Conservation (phyloP, 2,329 filamentous ascomycete genomes). For the Colletotrichum sp. region DNA sequence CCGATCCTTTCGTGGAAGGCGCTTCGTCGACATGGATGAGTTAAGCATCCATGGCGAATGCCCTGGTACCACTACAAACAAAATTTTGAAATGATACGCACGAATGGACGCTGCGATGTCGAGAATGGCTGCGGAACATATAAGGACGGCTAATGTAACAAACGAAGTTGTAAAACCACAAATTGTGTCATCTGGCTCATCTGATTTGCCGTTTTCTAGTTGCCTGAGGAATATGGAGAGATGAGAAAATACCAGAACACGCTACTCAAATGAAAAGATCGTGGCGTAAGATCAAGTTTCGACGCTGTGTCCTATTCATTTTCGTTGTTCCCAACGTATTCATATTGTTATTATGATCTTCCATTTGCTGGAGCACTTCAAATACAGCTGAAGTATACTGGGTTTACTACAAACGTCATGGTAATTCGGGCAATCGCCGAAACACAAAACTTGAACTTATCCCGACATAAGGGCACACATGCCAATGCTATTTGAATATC, state of each 20-base stretch:
- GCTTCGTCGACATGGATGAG: too few relatives aligned
- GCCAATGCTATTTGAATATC: accelerated
- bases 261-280: not conserved
- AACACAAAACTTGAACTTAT: accelerated
- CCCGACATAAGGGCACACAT: accelerated
- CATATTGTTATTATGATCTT: accelerated
- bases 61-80: too few relatives aligned
- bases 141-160: accelerated
- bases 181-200: too few relatives aligned
- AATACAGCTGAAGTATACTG: accelerated
- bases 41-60: too few relatives aligned
- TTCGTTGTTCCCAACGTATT: not conserved
- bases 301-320: not conserved
- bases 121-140: not conserved
- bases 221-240: too few relatives aligned
- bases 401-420: accelerated
- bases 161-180: not conserved
- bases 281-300: not conserved
- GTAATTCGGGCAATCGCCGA: not conserved
- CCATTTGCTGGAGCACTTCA: not conserved
- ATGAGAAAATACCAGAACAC: not conserved
- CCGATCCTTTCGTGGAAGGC: too few relatives aligned
- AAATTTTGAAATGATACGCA: not conserved
- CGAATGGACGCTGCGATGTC: not conserved
- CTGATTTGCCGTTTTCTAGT: too few relatives aligned